Evolutionary conservation across 805 yeast genomes (phyloP).

Genomic region (Candida lessepsii): DNA sequence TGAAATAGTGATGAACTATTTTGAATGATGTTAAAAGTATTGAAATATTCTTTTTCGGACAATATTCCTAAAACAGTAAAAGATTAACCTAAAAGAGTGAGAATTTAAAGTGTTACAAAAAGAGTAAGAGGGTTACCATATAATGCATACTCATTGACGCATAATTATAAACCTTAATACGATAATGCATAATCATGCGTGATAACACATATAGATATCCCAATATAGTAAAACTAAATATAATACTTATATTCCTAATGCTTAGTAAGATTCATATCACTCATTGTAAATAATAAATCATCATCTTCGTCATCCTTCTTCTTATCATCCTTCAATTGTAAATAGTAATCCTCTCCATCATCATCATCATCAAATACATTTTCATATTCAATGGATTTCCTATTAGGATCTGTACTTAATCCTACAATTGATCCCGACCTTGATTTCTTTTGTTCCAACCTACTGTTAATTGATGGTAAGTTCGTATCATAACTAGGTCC

Average conservation of each 20-base stretch:
- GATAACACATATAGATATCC: too few relatives aligned
- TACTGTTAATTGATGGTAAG: slow-evolving; percentile 33
- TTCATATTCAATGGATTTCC: slow-evolving; percentile 30
- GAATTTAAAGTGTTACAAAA: too few relatives aligned
- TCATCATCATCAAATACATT: slow-evolving; percentile 47
- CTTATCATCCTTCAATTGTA: slow-evolving; percentile 12
- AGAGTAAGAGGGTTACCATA: too few relatives aligned
- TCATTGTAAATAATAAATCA: slow-evolving; percentile 67
- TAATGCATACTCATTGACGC: too few relatives aligned
- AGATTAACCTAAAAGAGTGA: too few relatives aligned
- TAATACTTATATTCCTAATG: slow-evolving; percentile 11
- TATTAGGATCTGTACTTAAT: slow-evolving; percentile 37
- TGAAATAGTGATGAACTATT: too few relatives aligned
- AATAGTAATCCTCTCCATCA: slow-evolving; percentile 41
- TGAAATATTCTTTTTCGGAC: too few relatives aligned
- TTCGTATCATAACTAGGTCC: slow-evolving; percentile 11
- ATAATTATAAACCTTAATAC: too few relatives aligned
- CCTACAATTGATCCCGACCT: slow-evolving; percentile 21
- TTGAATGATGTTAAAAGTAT: too few relatives aligned
- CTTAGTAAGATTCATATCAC: slow-evolving; percentile 60
- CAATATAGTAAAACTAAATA: background rate
- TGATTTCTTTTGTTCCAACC: slow-evolving; percentile 19
- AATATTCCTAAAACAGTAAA: too few relatives aligned
- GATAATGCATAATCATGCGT: too few relatives aligned
- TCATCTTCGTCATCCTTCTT: slow-evolving; percentile 46